These are phyloP conservation scores for Mimosa bimucronata DNA, from an alignment of 306 rosid genomes.

Conservation along the genomic window DNA sequence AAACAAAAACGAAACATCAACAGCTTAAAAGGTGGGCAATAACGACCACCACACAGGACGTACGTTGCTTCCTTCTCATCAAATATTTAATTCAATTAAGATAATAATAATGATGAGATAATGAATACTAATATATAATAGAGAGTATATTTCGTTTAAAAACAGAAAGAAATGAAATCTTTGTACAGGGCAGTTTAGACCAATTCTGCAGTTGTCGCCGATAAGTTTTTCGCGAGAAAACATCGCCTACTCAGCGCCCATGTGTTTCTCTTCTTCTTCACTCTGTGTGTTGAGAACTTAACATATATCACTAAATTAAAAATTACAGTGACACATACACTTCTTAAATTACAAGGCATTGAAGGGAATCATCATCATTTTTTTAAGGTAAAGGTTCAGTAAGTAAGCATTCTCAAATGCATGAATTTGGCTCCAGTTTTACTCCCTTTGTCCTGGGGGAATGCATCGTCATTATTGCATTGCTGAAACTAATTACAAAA, in stretches of 20 bases:
- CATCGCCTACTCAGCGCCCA: constrained; percentile 59
- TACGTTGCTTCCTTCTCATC: constrained; percentile 27
- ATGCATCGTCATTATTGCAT: constrained; percentile 37
- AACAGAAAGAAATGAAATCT: constrained; percentile 42
- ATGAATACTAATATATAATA: neutral
- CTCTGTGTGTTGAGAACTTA: neutral
- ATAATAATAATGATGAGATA: constrained; percentile 16
- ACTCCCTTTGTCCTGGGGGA: constrained; percentile 50
- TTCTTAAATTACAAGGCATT: constrained; percentile 19
- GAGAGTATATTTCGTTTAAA: neutral
- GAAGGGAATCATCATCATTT: constrained; percentile 37
- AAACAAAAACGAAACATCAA: neutral
- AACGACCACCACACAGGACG: constrained; percentile 48
- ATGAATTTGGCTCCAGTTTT: constrained; percentile 41
- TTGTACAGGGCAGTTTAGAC: neutral
- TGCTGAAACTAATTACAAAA: neutral
- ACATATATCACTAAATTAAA: neutral
- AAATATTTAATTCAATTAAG: constrained; percentile 12
- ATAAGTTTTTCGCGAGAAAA: constrained; percentile 49
- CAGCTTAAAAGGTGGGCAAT: constrained; percentile 38
- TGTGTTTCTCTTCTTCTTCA: constrained; percentile 40
- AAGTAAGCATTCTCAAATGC: constrained; percentile 20
- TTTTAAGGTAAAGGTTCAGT: neutral
- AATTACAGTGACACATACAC: neutral
- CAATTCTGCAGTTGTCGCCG: constrained; percentile 23